Percentiles rank a stretch among this genome's conserved stretches.
These are phyloP conservation scores for Hypoxylon subgilvum DNA, from an alignment of 495 filamentous ascomycete genomes.

Conservation along the genomic window DNA sequence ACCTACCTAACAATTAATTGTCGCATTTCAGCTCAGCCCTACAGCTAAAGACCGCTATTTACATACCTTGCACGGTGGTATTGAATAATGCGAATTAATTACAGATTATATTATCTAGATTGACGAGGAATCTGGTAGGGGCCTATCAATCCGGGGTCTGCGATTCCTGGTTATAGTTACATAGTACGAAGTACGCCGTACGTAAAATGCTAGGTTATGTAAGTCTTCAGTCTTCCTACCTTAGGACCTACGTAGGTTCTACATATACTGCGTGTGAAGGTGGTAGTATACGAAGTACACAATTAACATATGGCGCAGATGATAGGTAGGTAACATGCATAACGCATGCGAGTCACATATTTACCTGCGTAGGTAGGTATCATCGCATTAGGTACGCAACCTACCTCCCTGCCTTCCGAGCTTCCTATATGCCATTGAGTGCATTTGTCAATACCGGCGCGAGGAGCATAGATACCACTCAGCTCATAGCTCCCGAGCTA, in stretches of 20 bases:
- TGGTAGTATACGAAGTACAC: not conserved
- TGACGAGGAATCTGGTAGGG: conserved; percentile 24
- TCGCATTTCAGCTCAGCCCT: conserved; percentile 41
- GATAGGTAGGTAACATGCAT: conserved; percentile 17
- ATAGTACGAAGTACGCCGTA: too few species aligned
- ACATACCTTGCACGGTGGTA: conserved; percentile 33
- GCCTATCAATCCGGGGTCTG: conserved; percentile 18
- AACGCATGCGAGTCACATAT: conserved; percentile 17
- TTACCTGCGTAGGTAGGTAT: not conserved
- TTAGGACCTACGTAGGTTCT: not conserved
- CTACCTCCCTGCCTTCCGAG: not conserved
- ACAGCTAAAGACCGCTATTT: conserved; percentile 20
- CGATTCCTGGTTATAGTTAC: not conserved
- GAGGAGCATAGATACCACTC: conserved; percentile 16
- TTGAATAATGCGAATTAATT: conserved; percentile 32
- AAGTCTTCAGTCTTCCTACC: too few species aligned
- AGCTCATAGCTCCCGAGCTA: conserved; percentile 11
- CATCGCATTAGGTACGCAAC: too few species aligned
- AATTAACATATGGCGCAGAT: conserved; percentile 5
- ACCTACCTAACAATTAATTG: conserved; percentile 3
- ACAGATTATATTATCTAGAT: conserved; percentile 28
- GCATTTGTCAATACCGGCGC: conserved; percentile 4
- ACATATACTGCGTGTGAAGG: not conserved
- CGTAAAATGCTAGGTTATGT: too few species aligned
- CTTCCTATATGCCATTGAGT: not conserved